Percentiles rank a stretch among this genome's conserved stretches.
These are phyloP conservation scores for Pseudomonodictys pantanalensis DNA, from an alignment of 495 filamentous ascomycete species.

Conservation along the genomic window DNA sequence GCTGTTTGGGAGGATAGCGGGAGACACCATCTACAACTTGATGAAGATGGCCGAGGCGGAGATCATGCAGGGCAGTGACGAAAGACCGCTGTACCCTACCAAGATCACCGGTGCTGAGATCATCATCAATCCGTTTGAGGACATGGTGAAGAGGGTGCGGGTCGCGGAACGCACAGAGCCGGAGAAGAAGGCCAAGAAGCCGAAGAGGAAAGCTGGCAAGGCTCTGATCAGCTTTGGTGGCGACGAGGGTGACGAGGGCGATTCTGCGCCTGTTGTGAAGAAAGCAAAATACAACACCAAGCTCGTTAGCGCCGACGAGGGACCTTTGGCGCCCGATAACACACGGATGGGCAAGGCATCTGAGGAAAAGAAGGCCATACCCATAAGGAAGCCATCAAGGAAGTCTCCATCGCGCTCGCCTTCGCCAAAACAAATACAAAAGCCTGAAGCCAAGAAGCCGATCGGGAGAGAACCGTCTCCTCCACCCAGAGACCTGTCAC, in stretches of 20 bases:
- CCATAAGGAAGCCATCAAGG: conserved; percentile 25
- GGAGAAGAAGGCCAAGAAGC: conserved; percentile 63
- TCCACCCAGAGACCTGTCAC: conserved; percentile 37
- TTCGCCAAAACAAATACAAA: conserved; percentile 16
- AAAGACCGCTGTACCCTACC: conserved; percentile 82
- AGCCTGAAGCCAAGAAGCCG: conserved; percentile 9
- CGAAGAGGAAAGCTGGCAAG: conserved; percentile 78
- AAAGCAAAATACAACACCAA: conserved; percentile 90
- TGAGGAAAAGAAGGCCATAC: conserved; percentile 35
- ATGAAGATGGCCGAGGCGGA: conserved; percentile 89
- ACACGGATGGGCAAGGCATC: conserved; percentile 33
- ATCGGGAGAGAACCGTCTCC: conserved; percentile 9
- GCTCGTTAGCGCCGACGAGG: conserved; percentile 61
- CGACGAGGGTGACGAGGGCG: conserved; percentile 73
- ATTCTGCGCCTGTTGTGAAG: conserved; percentile 61
- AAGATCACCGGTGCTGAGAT: conserved; percentile 78
- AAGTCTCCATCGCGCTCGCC: conserved; percentile 47
- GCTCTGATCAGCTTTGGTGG: conserved; percentile 84
- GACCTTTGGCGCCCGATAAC: conserved; percentile 23
- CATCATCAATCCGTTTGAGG: conserved; percentile 84
- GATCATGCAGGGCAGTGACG: conserved; percentile 64
- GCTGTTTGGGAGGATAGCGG: conserved; percentile 81
- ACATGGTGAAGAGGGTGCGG: conserved; percentile 70
- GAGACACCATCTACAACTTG: conserved; percentile 93
- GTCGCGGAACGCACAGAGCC: conserved; percentile 42